Conservation (phyloP, 495 filamentous ascomycete species). For the Cercophora samala region DNA sequence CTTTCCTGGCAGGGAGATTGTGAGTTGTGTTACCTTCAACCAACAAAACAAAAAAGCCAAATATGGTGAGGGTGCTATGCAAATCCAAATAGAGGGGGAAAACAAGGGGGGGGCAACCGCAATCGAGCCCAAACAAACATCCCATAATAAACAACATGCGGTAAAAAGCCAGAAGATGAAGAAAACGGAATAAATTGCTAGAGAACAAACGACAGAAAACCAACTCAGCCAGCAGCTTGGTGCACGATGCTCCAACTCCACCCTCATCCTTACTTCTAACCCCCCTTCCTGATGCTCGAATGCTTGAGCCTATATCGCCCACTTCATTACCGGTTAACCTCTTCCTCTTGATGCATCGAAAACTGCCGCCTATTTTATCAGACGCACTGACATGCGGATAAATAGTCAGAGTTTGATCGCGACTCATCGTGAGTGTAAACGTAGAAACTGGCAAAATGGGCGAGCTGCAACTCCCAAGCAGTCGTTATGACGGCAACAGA, state of each 20-base stretch:
- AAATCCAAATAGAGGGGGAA: conserved; percentile 11
- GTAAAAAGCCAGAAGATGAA: conserved; percentile 6
- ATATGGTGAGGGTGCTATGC: conserved; percentile 28
- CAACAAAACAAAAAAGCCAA: conserved; percentile 10
- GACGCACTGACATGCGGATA: background rate
- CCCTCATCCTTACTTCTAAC: background rate
- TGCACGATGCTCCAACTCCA: background rate
- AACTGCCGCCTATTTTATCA: background rate
- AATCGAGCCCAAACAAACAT: conserved; percentile 11
- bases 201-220: too few relatives aligned
- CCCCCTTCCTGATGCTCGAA: background rate
- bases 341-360: background rate
- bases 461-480: background rate
- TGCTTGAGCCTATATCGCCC: background rate
- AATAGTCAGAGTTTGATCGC: background rate
- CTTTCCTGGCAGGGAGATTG: background rate
- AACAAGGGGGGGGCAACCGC: background rate
- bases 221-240: background rate
- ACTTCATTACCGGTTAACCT: background rate
- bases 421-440: background rate
- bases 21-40: background rate
- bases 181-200: conserved; percentile 7
- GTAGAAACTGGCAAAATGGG: background rate
- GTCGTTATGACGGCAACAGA: background rate
- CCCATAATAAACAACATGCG: background rate